Evolutionary conservation across 148 eudicot genomes (phyloP).

Genomic region (Rhododendron ovatum): DNA sequence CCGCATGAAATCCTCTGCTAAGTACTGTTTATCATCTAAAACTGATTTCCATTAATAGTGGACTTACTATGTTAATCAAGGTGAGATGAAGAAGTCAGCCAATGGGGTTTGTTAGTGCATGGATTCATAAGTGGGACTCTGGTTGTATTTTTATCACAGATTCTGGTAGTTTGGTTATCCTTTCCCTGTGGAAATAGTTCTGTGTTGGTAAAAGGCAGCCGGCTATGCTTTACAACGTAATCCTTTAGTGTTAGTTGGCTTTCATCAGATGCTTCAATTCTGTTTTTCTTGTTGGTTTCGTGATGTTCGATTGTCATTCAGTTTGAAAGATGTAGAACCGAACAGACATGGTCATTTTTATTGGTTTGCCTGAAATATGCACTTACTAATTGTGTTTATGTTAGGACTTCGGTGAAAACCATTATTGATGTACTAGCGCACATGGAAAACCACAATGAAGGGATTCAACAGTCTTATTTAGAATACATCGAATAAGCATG

Average conservation of each 20-base stretch:
- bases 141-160: background rate
- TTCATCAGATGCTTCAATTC: background rate
- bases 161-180: background rate
- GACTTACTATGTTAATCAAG: too few species aligned
- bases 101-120: background rate
- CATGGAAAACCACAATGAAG: background rate
- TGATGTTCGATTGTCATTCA: too few species aligned
- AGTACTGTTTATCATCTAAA: background rate
- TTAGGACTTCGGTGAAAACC: background rate
- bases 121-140: background rate
- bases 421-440: background rate
- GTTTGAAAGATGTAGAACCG: too few species aligned
- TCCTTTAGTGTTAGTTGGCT: background rate
- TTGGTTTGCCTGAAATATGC: background rate
- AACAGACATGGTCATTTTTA: background rate
- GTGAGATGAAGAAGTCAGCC: background rate
- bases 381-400: background rate
- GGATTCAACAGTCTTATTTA: background rate
- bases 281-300: too few species aligned
- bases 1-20: background rate
- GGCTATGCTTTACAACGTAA: background rate
- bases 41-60: too few species aligned
- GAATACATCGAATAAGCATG: background rate
- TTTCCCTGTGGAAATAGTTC: background rate
- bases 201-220: background rate